These are phyloP conservation scores for Acidiella bohemica DNA, from an alignment of 495 filamentous ascomycete genomes.

Conservation along the genomic window DNA sequence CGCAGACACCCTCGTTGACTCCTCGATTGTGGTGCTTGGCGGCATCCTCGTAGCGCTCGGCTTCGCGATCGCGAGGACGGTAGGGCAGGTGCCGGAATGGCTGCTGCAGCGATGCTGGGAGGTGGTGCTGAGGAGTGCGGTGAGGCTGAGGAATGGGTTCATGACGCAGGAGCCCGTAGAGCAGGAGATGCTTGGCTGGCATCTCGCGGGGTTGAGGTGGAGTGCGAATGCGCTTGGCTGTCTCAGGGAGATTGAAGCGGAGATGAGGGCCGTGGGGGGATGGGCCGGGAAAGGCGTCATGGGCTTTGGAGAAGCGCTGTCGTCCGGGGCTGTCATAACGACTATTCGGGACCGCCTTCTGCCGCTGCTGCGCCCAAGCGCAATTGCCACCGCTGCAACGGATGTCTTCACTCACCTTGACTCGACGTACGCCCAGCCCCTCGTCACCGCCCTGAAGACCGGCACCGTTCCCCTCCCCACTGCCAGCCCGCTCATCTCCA, in stretches of 20 bases:
- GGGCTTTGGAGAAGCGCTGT: conserved; percentile 8
- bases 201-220: conserved; percentile 8
- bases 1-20: conserved; percentile 58
- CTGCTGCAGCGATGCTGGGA: conserved; percentile 11
- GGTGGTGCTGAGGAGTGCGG: conserved; percentile 1
- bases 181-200: conserved; percentile 4
- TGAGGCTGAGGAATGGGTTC: conserved; percentile 9
- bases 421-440: not conserved
- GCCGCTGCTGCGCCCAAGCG: not conserved
- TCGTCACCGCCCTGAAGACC: conserved; percentile 4
- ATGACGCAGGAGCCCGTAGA: conserved; percentile 4
- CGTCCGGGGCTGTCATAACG: conserved; percentile 3
- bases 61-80: not conserved
- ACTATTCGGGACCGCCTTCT: not conserved
- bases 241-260: conserved; percentile 6
- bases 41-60: not conserved
- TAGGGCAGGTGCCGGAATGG: conserved; percentile 4
- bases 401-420: no score
- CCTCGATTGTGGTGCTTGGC: conserved; percentile 42
- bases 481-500: conserved; percentile 22
- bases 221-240: conserved; percentile 14
- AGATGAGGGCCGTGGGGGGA: conserved; percentile 3
- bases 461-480: conserved; percentile 8
- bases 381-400: not conserved
- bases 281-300: conserved; percentile 5